Conservation (phyloP, 2,329 filamentous ascomycete species). For the Penicillium expansum region DNA sequence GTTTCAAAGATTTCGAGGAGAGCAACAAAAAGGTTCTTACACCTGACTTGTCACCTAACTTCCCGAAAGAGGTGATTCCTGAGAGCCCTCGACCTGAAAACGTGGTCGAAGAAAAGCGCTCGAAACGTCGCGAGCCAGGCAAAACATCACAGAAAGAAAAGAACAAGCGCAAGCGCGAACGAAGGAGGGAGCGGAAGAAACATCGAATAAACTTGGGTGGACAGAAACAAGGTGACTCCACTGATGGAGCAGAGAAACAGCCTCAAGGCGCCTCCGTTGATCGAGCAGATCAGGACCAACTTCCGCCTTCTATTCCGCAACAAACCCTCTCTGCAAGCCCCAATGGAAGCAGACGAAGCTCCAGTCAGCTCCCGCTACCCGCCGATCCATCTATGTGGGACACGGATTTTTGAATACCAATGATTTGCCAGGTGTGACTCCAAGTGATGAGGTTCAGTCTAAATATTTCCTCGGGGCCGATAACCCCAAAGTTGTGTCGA, state of each 20-base stretch:
- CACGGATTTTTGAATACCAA: constrained; percentile 39
- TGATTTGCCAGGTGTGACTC: constrained; percentile 39
- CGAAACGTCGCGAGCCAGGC: not conserved
- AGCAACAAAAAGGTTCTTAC: not conserved
- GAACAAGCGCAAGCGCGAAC: not conserved
- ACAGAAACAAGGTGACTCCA: not conserved
- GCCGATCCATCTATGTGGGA: constrained; percentile 19
- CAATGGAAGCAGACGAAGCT: not conserved
- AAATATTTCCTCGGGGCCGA: constrained; percentile 31
- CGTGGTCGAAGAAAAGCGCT: too few species aligned
- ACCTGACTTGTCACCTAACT: not conserved
- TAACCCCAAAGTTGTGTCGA: not conserved
- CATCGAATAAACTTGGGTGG: not conserved
- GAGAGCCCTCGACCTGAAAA: not conserved
- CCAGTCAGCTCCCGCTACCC: constrained; percentile 7
- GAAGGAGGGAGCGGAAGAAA: not conserved
- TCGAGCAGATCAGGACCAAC: not conserved
- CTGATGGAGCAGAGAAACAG: not conserved
- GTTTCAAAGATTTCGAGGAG: not conserved
- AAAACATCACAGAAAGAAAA: not conserved
- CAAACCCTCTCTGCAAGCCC: not conserved
- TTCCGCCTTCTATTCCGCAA: not conserved
- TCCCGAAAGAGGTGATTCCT: too few species aligned
- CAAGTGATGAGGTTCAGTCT: constrained; percentile 41
- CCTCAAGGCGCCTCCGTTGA: too few species aligned